Percentiles rank a stretch among this genome's conserved stretches.
phyloP scores from a whole-genome alignment of 495 filamentous ascomycete genomes.

The Friedmanniomyces endolithicus region DNA sequence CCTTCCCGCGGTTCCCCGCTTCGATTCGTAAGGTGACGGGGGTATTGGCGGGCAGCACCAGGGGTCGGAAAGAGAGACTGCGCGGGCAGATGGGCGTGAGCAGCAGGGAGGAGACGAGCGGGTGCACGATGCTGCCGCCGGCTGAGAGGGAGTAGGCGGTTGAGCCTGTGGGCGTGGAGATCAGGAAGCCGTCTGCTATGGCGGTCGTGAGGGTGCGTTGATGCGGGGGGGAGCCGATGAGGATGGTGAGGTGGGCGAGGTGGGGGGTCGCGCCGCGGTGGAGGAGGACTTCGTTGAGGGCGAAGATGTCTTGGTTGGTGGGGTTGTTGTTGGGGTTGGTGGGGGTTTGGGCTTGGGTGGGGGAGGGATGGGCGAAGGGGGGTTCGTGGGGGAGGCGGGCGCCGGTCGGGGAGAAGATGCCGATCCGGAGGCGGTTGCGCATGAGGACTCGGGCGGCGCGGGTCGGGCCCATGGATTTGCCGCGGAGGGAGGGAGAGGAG shows the following conservation, averaged over 20 bases:
- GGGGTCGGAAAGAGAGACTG: slow-evolving; percentile 77
- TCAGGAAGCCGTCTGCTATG: slow-evolving; percentile 88
- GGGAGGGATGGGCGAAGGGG: slow-evolving; percentile 4
- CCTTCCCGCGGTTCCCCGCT: slow-evolving; percentile 68
- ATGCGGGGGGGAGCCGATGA: slow-evolving; percentile 41
- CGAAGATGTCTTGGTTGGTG: slow-evolving; percentile 64
- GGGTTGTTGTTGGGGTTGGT: too few relatives aligned
- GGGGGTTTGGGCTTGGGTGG: too few relatives aligned
- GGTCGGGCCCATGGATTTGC: slow-evolving; percentile 66
- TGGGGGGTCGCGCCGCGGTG: slow-evolving; percentile 84
- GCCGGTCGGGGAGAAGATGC: slow-evolving; percentile 47
- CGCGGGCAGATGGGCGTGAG: slow-evolving; percentile 91
- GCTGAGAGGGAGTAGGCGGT: slow-evolving; percentile 89
- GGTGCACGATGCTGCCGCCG: slow-evolving; percentile 91
- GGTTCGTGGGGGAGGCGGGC: slow-evolving; percentile 24
- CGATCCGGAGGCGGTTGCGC: slow-evolving; percentile 73
- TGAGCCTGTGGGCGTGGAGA: slow-evolving; percentile 84
- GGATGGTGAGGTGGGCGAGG: slow-evolving; percentile 79
- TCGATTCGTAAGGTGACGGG: slow-evolving; percentile 72
- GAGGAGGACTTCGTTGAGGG: slow-evolving; percentile 89
- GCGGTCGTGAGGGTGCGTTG: slow-evolving; percentile 79
- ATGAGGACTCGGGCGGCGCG: slow-evolving; percentile 69
- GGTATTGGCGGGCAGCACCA: slow-evolving; percentile 78
- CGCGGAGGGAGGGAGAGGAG: slow-evolving; percentile 54
- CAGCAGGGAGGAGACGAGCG: slow-evolving; percentile 71